Percentiles rank a stretch among this genome's conserved stretches.
phyloP scores from a whole-genome alignment of 352 stramenopile genomes.

The Pythium plurisporium region DNA sequence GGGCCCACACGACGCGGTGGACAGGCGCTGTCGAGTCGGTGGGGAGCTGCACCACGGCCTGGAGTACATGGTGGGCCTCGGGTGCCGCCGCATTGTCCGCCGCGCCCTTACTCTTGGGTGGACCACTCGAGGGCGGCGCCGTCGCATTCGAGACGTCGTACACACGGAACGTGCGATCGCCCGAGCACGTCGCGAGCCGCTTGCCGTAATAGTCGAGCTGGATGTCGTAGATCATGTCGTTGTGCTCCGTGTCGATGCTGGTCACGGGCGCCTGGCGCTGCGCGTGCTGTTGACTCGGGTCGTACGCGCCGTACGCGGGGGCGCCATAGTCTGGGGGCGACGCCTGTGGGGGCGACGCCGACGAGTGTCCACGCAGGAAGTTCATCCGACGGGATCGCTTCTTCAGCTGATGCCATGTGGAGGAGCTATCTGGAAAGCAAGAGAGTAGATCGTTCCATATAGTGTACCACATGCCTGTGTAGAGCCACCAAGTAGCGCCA shows the following conservation, averaged over 20 bases:
- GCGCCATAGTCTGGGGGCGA: background rate
- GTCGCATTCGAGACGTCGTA: conserved; percentile 74
- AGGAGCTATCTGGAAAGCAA: conserved; percentile 1
- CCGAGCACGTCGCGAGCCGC: conserved; percentile 74
- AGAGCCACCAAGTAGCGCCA: background rate
- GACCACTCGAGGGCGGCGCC: conserved; percentile 4
- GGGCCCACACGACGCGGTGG: conserved; percentile 78
- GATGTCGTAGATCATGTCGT: conserved; percentile 88
- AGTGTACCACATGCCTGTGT: conserved; percentile 4
- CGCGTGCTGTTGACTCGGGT: conserved; percentile 3
- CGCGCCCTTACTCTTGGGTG: conserved; percentile 16
- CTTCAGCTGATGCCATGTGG: conserved; percentile 16
- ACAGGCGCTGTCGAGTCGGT: conserved; percentile 68
- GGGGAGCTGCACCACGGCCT: conserved; percentile 54
- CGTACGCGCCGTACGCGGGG: background rate
- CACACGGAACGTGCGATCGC: conserved; percentile 78
- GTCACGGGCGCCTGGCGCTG: conserved; percentile 36
- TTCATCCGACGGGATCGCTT: conserved; percentile 11
- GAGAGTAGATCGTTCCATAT: background rate
- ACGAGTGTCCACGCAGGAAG: conserved; percentile 19
- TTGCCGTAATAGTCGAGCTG: conserved; percentile 89
- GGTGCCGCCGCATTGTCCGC: background rate
- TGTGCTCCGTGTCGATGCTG: conserved; percentile 85
- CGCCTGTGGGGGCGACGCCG: conserved; percentile 10
- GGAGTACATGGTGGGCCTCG: conserved; percentile 31